Base-by-base conservation (phyloP, 495 filamentous ascomycete genomes). In the Glutinoglossum americanum region DNA sequence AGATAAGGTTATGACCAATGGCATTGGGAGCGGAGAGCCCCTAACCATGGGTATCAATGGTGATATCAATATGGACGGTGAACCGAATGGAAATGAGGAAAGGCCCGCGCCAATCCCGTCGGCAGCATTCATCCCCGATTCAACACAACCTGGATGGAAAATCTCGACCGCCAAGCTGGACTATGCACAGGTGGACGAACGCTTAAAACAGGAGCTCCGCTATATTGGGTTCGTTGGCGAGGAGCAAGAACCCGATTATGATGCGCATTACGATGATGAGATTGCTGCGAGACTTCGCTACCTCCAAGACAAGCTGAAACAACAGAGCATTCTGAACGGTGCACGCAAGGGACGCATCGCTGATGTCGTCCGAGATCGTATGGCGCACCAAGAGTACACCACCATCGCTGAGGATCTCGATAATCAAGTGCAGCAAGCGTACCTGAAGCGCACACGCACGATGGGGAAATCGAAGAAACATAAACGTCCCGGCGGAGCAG, bases 361-460 rank as follows among this genome's bases (percentile, higher is more conserved):
- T 1, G 87, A 94, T 19, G 75, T 94, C 21, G 83, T 89, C 1
- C 83, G 87, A 62, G 90, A 93, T 66, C 79, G 85, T 61, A 87
- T 97, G 80, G 93, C 92, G 1, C 78, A 86, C 66, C 92, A 97
- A 62, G 92, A 99, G 66, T 99, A 93, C 70, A 81, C 80, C 63
- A 96, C 89, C 61, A 99, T 99, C 64, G 81, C 90, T 59, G 92
- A 99, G 64, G 92, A 97, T 67, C 81, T 99, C 26, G 92, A 99
- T 70, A 79, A 80, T 55, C 92, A 99, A 69, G 90, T 99, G 54
- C 86, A 96, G 65, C 81, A 87, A 63, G 89, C 89, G 27, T 99
- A 95, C 64, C 80, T 93, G 39, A 97, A 97, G 73, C 84, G 92
- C 44, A 94, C 87, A n/a, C 83, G 92, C 30, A 94, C 85, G 3